phyloP scores from a whole-genome alignment of 2,329 filamentous ascomycete genomes.

The Macroventuria anomochaeta region DNA sequence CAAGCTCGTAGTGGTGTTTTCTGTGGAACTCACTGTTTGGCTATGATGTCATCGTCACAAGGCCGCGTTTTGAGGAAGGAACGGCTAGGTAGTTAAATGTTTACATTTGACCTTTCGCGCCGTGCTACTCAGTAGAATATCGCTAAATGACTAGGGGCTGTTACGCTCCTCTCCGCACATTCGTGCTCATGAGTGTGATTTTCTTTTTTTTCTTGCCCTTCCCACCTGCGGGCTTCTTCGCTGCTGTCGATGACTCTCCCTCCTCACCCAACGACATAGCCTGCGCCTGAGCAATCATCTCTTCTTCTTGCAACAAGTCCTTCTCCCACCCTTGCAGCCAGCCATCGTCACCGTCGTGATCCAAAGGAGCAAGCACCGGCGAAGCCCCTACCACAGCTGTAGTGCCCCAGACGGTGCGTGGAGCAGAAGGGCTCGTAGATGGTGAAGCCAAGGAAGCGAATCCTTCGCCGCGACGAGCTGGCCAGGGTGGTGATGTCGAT shows the following conservation, averaged over 20 bases:
- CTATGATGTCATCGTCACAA: constrained; percentile 18
- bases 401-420: constrained; percentile 93
- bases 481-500: constrained; percentile 57
- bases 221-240: constrained; percentile 49
- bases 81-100: constrained; percentile 1
- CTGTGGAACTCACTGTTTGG: constrained; percentile 12
- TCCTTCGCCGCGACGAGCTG: constrained; percentile 60
- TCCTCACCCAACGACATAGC: constrained; percentile 45
- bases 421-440: constrained; percentile 78
- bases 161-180: constrained; percentile 62
- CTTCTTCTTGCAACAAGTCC: constrained; percentile 69
- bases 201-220: constrained; percentile 72
- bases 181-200: constrained; percentile 73
- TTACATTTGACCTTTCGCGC: constrained; percentile 32
- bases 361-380: constrained; percentile 58
- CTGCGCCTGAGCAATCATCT: constrained; percentile 59
- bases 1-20: not conserved
- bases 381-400: constrained; percentile 65
- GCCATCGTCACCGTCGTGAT: constrained; percentile 69
- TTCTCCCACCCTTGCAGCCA: constrained; percentile 88
- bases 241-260: constrained; percentile 7
- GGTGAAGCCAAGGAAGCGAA: constrained; percentile 76
- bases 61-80: not conserved
- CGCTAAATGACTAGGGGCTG: constrained; percentile 10
- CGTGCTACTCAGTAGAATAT: constrained; percentile 33